phyloP scores from a whole-genome alignment of 2,329 filamentous ascomycete genomes.

The Nigrograna mackinnonii region DNA sequence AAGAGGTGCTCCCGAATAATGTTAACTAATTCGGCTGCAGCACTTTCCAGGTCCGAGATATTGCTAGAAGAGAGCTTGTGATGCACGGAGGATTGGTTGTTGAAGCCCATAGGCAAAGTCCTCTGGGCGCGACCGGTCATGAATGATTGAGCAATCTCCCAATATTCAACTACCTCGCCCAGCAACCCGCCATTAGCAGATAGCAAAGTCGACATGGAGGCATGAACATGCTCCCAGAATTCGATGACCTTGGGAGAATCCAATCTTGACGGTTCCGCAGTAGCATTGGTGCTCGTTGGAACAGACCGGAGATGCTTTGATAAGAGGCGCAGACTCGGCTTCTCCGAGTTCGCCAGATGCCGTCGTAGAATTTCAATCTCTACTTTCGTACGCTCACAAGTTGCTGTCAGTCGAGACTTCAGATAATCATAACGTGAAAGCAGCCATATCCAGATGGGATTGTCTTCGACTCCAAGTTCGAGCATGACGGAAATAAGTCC shows the following conservation, averaged over 20 bases:
- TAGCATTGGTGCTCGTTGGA: constrained; percentile 64
- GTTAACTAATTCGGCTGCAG: constrained; percentile 79
- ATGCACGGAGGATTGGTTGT: constrained; percentile 78
- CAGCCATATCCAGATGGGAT: constrained; percentile 96
- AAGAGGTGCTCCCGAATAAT: constrained; percentile 79
- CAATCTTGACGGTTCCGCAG: constrained; percentile 60
- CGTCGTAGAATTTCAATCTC: constrained; percentile 91
- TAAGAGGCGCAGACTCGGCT: constrained; percentile 69
- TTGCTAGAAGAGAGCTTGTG: constrained; percentile 77
- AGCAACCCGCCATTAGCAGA: constrained; percentile 77
- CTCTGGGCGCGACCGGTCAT: constrained; percentile 84
- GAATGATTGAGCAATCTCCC: constrained; percentile 89
- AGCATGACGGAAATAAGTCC: constrained; percentile 85
- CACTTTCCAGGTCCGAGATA: constrained; percentile 72
- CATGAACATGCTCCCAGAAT: constrained; percentile 87
- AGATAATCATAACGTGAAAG: constrained; percentile 86
- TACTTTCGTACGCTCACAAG: constrained; percentile 82
- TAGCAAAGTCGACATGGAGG: constrained; percentile 74
- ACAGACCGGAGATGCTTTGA: constrained; percentile 78
- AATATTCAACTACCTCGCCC: constrained; percentile 90
- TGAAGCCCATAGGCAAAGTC: constrained; percentile 76
- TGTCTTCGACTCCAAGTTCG: constrained; percentile 94
- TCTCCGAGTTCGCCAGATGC: constrained; percentile 73
- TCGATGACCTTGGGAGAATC: constrained; percentile 83
- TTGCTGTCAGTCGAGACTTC: constrained; percentile 79